Evolutionary conservation across 148 eudicot genomes (phyloP), one percentile per base, ranked within the genome.

Genomic region (Spergularia bocconei): DNA sequence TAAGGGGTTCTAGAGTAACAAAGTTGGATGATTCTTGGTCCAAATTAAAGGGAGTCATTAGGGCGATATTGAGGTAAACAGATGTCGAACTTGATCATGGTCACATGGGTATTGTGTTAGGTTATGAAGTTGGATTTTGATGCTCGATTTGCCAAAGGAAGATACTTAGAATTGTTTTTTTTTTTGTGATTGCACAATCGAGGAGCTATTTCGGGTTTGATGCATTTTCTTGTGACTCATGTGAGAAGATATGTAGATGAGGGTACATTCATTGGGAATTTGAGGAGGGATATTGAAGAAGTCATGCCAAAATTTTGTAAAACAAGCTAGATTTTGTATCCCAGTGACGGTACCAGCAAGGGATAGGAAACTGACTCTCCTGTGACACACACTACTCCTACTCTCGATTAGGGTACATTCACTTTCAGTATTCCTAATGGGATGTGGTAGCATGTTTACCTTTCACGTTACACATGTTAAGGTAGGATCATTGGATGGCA

Each of bases 191-290:
- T 74, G 69, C 53, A 69, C 90, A 94, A 97, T 86, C 92, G 74
- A 94, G 56, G 85, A 79, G 81, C 69, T 94, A 96, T 78, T 94
- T 94, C 66, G 98, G 98, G 21, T 94, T 91, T 50, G 91, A 87
- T 75, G 87, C 98, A 36, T 92, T 94, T 64, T 94, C n/a, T 94
- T 62, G 90, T 97, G 7, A 94, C 97, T 1, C 97, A 94, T 79
- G 96, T 85, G 13, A 76, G 98, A 71, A 89, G 98, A 84, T 92
- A 91, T 82, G 98, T 97, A 16, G 98, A 94, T 81, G 98, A 96
- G 11, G 98, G 98, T 11, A 90, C 92, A 53, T 94, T 94, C 65
- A 80, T 94, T 60, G 98, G 98, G 39, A 94, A 94, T 79, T 87
- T 94, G 85, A 88, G 98, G 80, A 86, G 74, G 75, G 93, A 97